Conservation (phyloP, 1,284 basidiomycete genomes). For the Erythrobasidium hasegawianum region DNA sequence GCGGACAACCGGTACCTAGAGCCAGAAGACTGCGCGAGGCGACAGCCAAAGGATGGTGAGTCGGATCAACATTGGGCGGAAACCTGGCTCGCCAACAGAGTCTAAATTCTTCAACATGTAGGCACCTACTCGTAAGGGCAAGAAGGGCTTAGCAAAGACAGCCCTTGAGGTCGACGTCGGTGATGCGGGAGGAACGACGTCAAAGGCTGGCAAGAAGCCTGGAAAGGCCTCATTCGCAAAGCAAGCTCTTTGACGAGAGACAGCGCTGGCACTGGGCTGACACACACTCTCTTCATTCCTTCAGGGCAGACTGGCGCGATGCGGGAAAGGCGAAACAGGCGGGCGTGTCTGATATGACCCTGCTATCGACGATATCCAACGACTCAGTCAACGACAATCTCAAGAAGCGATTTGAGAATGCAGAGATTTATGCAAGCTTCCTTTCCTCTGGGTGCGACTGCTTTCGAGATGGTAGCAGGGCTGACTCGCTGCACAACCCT, state of each 20-base stretch:
- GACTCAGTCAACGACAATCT: conserved; percentile 98
- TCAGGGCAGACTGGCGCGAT: conserved; percentile 93
- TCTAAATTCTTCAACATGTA: too few species aligned
- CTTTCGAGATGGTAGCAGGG: too few species aligned
- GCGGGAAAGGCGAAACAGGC: conserved; percentile 93
- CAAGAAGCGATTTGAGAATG: conserved; percentile 90
- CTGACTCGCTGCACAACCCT: too few species aligned
- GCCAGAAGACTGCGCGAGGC: too few species aligned
- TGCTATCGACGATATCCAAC: conserved; percentile 94
- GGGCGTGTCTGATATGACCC: conserved; percentile 97
- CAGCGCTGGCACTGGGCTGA: not conserved
- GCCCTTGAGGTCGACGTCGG: conserved; percentile 31
- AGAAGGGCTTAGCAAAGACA: conserved; percentile 25
- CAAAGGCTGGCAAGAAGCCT: conserved; percentile 29
- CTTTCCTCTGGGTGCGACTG: not conserved
- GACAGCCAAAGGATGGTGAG: too few species aligned
- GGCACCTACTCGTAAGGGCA: conserved; percentile 28
- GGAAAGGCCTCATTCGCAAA: conserved; percentile 31
- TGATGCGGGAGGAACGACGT: conserved; percentile 4
- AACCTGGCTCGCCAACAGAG: too few species aligned
- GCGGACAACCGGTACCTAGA: too few species aligned
- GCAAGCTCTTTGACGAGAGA: conserved; percentile 9
- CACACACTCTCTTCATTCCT: not conserved
- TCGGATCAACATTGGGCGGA: too few species aligned
- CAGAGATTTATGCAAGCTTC: conserved; percentile 75